Conservation (phyloP, 108 stramenopile genomes). For the Nannochloropsis granulata region DNA sequence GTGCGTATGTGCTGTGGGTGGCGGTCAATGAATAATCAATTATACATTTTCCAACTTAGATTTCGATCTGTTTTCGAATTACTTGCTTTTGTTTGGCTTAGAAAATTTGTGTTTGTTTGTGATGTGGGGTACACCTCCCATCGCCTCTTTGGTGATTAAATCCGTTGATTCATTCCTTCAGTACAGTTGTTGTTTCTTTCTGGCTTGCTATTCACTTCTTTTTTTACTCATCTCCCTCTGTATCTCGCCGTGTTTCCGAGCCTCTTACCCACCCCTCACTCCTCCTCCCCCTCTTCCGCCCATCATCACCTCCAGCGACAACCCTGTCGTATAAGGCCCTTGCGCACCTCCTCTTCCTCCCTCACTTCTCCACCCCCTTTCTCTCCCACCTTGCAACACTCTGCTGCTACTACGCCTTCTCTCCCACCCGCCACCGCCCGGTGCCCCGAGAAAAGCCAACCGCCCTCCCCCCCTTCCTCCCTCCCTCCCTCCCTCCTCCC, state of each 20-base stretch:
- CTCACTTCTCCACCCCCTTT: neutral
- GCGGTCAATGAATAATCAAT: too few relatives aligned
- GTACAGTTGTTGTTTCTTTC: too few relatives aligned
- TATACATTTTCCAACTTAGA: too few relatives aligned
- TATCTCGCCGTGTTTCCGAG: neutral
- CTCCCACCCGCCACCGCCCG: neutral
- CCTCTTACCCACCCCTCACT: neutral
- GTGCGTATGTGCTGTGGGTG: too few relatives aligned
- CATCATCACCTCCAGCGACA: neutral
- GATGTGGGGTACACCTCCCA: too few relatives aligned
- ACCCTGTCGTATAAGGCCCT: neutral
- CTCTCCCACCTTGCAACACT: neutral
- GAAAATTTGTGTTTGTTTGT: too few relatives aligned
- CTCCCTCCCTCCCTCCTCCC: neutral
- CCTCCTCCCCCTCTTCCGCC: neutral
- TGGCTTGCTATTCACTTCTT: too few relatives aligned
- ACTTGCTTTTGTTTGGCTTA: too few relatives aligned
- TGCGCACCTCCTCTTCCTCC: neutral
- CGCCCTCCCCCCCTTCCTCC: neutral
- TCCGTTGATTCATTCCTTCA: too few relatives aligned
- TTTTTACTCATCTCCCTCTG: too few relatives aligned
- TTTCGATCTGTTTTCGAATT: too few relatives aligned
- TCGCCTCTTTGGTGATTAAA: too few relatives aligned
- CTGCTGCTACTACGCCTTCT: neutral
- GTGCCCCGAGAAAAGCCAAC: neutral